Evolutionary conservation across 371 early-diverging fungal genomes (phyloP), one percentile per base, ranked within the genome.

Genomic region (Rhizopus microsporus): DNA sequence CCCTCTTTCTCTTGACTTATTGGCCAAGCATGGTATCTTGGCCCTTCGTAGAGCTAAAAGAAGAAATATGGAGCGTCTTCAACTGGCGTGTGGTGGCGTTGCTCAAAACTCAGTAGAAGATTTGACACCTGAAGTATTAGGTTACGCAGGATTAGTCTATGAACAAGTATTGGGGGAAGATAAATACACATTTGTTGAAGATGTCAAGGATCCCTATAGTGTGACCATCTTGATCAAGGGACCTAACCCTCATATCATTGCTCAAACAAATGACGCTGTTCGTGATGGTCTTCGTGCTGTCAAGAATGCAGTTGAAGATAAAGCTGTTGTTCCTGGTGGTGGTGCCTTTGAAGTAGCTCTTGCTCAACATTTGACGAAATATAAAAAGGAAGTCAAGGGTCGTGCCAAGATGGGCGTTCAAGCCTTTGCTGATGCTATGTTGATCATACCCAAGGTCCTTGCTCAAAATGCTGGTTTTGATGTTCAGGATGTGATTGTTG

Each of bases 31-130:
- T 63, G 91, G 92, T 60, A 96, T 99, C 62, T 70, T 99, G 46
- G 99, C 98, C n/a, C 85, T 99, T 43, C 91, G 99, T 65, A 86
- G 99, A 59, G 99, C 99, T 53, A 99, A 99, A 88, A 88, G 99
- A 75, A 88, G 99, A 72, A 99, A 99, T 84, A 96, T 99, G 95
- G 99, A 99, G 82, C 93, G 99, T 62, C 89, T 99, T 60, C 96
- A 98, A 74, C 77, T 96, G 59, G 90, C 93, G 63, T 98, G 98
- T 75, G 99, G 99, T 56, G 99, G 99, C 64, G 72, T 85, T 48
- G 96, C 99, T 45, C 96, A 99, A 62, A 99, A 98, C 85, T 93
- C 96, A 6, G 95, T 99, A 32, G 95, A 97, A 40, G 99, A 99
- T 67, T 80, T 99, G 56, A 84, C 88, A 6, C 85, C 87, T 30